Percentiles rank a stretch among this genome's conserved stretches.
Conservation (phyloP, 176 grass and related monocot genomes). For the Pharus latifolius region DNA sequence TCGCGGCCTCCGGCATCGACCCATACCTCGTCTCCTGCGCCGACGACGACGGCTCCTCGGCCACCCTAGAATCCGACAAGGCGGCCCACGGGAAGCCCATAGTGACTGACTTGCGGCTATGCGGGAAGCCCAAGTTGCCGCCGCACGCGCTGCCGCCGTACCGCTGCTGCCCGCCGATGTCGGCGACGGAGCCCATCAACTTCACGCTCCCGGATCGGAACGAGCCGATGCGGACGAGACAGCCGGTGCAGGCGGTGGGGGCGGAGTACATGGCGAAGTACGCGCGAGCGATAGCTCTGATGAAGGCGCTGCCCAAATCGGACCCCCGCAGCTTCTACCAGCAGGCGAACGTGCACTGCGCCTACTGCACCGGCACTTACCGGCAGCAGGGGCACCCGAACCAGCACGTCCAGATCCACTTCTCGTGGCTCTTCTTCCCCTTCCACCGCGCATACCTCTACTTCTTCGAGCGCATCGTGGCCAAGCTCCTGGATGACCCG, state of each 20-base stretch:
- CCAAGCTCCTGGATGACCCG: slow-evolving; percentile 37
- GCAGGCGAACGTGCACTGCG: slow-evolving; percentile 59
- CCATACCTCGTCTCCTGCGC: slow-evolving; percentile 3
- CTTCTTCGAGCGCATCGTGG: slow-evolving; percentile 63
- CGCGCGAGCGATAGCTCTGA: slow-evolving; percentile 21
- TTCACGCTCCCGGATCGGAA: slow-evolving; percentile 23
- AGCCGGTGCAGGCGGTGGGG: slow-evolving; percentile 12
- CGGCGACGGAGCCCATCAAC: not conserved
- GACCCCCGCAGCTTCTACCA: slow-evolving; percentile 61
- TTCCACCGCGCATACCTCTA: slow-evolving; percentile 57
- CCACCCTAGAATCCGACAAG: not conserved
- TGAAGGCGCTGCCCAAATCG: slow-evolving; percentile 12
- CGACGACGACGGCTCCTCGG: not conserved
- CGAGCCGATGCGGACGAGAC: slow-evolving; percentile 17
- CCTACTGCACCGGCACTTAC: slow-evolving; percentile 55
- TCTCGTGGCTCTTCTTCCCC: slow-evolving; percentile 57
- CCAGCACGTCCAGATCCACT: slow-evolving; percentile 33
- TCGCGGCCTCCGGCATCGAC: slow-evolving; percentile 12
- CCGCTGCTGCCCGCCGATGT: slow-evolving; percentile 21
- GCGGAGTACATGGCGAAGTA: slow-evolving; percentile 44
- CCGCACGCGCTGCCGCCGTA: not conserved
- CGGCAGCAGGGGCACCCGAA: slow-evolving; percentile 6
- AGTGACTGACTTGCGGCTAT: not conserved
- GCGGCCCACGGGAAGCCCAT: slow-evolving; percentile 11
- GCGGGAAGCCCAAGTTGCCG: not conserved